These are phyloP conservation scores for Pyricularia grisea DNA, from an alignment of 2,329 filamentous ascomycete species.

Conservation along the genomic window DNA sequence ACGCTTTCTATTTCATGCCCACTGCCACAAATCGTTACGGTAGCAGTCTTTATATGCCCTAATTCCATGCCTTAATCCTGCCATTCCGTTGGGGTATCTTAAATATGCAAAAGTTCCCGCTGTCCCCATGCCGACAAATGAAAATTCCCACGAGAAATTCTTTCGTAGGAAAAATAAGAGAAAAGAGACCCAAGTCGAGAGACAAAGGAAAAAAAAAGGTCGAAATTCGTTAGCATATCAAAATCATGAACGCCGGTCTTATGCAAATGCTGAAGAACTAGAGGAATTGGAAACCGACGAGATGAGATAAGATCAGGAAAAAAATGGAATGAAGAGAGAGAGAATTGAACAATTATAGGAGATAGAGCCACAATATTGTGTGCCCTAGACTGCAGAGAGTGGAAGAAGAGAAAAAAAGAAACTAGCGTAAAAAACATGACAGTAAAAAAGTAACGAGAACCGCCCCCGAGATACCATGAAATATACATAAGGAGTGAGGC, in stretches of 20 bases:
- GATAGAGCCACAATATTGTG: not conserved
- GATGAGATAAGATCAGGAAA: not conserved
- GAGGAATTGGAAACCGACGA: not conserved
- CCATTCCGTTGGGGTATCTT: not conserved
- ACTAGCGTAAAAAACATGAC: constrained; percentile 1
- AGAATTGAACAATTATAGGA: not conserved
- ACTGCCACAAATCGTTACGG: not conserved
- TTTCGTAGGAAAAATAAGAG: not conserved
- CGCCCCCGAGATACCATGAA: not conserved
- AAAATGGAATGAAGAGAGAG: not conserved
- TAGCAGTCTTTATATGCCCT: not conserved
- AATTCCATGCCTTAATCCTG: not conserved
- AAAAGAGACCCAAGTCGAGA: not conserved
- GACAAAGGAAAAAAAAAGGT: not conserved
- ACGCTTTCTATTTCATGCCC: not conserved
- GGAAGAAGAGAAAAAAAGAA: not conserved
- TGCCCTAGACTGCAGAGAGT: not conserved
- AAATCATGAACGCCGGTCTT: not conserved
- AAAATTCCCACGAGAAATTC: not conserved
- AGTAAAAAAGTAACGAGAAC: not conserved
- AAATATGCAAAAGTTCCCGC: not conserved
- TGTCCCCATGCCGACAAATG: not conserved
- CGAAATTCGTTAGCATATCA: not conserved
- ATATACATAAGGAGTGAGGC: not conserved
- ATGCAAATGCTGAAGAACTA: not conserved